Percentiles rank a stretch among this genome's conserved stretches.
phyloP scores from a whole-genome alignment of 202 grass and related monocot genomes.

The Panicum virgatum region DNA sequence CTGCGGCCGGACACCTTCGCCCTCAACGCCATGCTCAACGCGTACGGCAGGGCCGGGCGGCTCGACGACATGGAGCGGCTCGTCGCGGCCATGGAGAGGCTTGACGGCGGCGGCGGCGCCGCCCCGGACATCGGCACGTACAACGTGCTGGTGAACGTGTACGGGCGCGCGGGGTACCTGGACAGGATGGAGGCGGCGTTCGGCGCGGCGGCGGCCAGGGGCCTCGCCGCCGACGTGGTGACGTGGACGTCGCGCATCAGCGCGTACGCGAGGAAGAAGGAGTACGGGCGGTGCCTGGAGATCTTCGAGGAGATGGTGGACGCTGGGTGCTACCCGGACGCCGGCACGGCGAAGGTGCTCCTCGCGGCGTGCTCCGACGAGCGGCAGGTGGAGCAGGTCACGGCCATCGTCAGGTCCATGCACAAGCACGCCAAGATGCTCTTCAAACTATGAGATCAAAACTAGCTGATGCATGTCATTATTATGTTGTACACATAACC shows the following conservation, averaged over 20 bases:
- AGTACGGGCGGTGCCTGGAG: constrained; percentile 68
- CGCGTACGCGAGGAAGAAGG: constrained; percentile 78
- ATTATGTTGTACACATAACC: background rate
- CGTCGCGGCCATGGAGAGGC: constrained; percentile 60
- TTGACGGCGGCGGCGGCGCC: background rate
- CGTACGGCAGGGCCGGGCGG: constrained; percentile 70
- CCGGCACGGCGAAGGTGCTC: constrained; percentile 80
- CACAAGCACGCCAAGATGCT: constrained; percentile 68
- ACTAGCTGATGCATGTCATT: background rate
- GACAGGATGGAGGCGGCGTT: constrained; percentile 85
- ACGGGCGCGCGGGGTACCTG: constrained; percentile 68
- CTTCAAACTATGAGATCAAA: constrained; percentile 40
- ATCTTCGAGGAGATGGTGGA: constrained; percentile 95
- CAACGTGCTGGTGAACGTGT: constrained; percentile 82
- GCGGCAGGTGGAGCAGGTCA: constrained; percentile 75
- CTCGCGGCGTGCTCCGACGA: constrained; percentile 74
- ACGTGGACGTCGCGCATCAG: constrained; percentile 79
- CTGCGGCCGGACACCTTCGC: constrained; percentile 73
- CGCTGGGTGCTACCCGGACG: constrained; percentile 84
- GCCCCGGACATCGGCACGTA: constrained; percentile 67
- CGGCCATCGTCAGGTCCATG: constrained; percentile 77
- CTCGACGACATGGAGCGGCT: constrained; percentile 87
- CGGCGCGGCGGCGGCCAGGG: constrained; percentile 17
- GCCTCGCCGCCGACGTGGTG: constrained; percentile 75
- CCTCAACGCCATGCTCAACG: constrained; percentile 92